Percentiles rank a stretch among this genome's conserved stretches.
Evolutionary conservation across 2,329 filamentous ascomycete genomes (phyloP).

Genomic region (Penicillium frequentans): DNA sequence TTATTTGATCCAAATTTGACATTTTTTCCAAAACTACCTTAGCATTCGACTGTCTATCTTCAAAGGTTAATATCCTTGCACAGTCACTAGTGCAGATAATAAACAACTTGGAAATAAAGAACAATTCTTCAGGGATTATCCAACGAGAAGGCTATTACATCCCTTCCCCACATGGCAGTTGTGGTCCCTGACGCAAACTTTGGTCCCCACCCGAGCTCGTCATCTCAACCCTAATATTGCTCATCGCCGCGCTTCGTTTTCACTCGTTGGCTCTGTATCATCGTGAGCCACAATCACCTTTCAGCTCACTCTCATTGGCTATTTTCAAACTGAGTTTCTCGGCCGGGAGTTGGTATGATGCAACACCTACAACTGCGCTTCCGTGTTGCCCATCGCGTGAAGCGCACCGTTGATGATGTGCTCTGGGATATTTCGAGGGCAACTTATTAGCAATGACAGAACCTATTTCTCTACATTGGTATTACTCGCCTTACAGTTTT

Average conservation of each 20-base stretch:
- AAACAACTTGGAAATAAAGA: background rate
- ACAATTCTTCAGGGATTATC: background rate
- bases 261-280: background rate
- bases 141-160: background rate
- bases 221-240: constrained; percentile 6
- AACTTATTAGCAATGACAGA: background rate
- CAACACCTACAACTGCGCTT: background rate
- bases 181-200: background rate
- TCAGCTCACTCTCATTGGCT: background rate
- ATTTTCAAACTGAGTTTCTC: background rate
- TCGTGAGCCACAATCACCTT: background rate
- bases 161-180: background rate
- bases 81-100: too few relatives aligned
- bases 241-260: background rate
- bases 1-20: background rate
- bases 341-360: constrained; percentile 7
- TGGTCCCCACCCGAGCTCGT: constrained; percentile 5
- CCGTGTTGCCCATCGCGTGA: constrained; percentile 6
- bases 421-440: background rate
- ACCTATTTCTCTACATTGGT: background rate
- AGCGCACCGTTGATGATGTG: constrained; percentile 5
- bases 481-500: background rate
- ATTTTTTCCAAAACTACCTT: too few relatives aligned
- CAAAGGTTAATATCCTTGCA: too few relatives aligned
- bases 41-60: too few relatives aligned